Conservation (phyloP, 345 rosid genomes). For the Eucalyptus curtisii region DNA sequence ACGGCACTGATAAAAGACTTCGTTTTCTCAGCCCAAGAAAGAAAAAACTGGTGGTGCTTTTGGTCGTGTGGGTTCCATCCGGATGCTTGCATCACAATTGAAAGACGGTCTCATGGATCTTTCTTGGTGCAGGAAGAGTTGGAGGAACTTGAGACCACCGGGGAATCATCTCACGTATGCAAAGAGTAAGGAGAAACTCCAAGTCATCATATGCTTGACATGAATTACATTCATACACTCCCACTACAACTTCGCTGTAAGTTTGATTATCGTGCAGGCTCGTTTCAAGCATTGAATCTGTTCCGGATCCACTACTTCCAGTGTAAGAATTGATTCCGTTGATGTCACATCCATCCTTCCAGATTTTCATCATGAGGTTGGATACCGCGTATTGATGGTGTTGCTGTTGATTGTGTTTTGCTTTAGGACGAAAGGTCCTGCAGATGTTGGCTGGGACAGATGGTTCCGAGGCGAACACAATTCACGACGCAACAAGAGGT, state of each 20-base stretch:
- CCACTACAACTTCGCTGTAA: background rate
- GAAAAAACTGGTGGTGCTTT: background rate
- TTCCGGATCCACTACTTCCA: slow-evolving; percentile 32
- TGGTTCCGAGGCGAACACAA: slow-evolving; percentile 26
- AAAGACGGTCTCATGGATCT: background rate
- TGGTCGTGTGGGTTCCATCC: background rate
- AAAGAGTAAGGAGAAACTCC: slow-evolving; percentile 8
- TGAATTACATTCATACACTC: background rate
- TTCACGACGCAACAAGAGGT: slow-evolving; percentile 10
- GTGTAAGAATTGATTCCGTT: slow-evolving; percentile 3
- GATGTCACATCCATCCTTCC: background rate
- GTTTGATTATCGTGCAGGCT: slow-evolving; percentile 4
- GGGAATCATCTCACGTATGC: slow-evolving; percentile 31
- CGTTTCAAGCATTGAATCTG: slow-evolving; percentile 15
- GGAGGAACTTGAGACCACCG: slow-evolving; percentile 20
- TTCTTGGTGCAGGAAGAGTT: slow-evolving; percentile 19
- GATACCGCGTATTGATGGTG: background rate
- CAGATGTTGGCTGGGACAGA: slow-evolving; percentile 20
- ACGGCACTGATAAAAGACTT: background rate
- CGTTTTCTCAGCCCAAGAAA: background rate
- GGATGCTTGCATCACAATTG: background rate
- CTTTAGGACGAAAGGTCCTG: slow-evolving; percentile 16
- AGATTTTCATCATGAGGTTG: background rate
- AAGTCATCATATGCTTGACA: background rate
- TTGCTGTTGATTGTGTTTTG: background rate